Base-by-base conservation (phyloP, 176 grass and related monocot genomes). In the Calamus simplicifolius region DNA sequence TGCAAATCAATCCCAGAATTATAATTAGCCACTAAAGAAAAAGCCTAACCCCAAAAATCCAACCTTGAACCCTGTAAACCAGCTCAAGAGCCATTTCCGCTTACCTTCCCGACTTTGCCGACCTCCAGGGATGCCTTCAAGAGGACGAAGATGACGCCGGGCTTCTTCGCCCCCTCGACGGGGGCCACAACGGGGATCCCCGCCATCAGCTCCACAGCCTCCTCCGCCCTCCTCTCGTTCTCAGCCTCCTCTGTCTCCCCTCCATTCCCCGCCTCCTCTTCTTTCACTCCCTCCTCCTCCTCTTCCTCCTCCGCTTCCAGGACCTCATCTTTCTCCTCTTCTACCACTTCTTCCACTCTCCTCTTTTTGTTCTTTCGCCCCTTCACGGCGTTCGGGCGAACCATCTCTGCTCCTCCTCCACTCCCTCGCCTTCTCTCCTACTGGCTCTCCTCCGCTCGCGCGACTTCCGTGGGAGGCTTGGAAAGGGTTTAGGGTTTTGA, bases 71-170 rank as follows among this genome's bases (percentile, higher is more conserved):
- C 67, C 55, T 29, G 52, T 21, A 56, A 54, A 59, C 38, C 4
- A 16, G 19, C 8, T 19, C 38, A 43, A 48, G 5, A 7, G 49
- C 0, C 19, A 15, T 18, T 43, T 43, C 35, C 58, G 18, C 19
- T 43, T 75, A 91, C 87, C 93, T 97, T 97, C 26, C 93, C 93
- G 5, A 97, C 93, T 88, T 97, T 91, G 60, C 87, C 93, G 62
- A 97, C 87, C 58, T 97, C 93, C 55, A 97, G 71, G 54, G 82
- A 91, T 4, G 87, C 93, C 81, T 69, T 88, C 70, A 91, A 87
- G 6, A 97, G 93, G 28, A 97, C 81, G 64, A 91, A 97, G 50
- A 91, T 88, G 5, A 68, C 84, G 18, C 93, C 87, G 17, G 29
- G 74, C 70, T 48, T 38, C 74, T 79, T 91, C 54, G 54, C 26